These are phyloP conservation scores for Lathyrus sativus DNA, from an alignment of 306 rosid genomes.

Conservation along the genomic window DNA sequence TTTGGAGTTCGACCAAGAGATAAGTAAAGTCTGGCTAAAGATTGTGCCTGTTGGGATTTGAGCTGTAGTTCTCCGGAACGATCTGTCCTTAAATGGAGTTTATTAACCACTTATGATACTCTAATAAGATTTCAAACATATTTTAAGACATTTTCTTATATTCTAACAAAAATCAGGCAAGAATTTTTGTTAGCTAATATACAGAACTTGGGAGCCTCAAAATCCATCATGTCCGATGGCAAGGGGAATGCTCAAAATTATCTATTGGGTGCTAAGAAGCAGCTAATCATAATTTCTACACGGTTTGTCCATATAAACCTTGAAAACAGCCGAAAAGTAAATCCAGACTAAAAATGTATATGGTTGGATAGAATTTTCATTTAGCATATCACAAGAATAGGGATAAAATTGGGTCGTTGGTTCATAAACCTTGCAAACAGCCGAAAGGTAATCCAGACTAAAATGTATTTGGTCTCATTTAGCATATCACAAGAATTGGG, in stretches of 20 bases:
- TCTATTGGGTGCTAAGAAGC: not conserved
- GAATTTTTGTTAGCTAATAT: constrained; percentile 1
- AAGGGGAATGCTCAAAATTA: not conserved
- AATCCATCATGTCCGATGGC: not conserved
- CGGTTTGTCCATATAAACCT: not conserved
- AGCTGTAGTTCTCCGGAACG: not conserved
- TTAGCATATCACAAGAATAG: not conserved
- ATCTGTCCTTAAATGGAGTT: no score
- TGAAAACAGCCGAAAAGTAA: not conserved
- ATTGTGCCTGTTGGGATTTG: not conserved
- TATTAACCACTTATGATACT: no score
- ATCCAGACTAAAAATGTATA: not conserved
- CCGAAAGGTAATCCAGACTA: not conserved
- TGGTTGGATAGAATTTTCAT: not conserved
- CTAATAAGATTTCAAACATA: not conserved
- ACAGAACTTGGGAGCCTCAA: constrained; percentile 4
- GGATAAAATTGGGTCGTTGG: not conserved
- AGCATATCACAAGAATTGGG: not conserved
- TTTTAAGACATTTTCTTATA: not conserved
- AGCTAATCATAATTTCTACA: not conserved
- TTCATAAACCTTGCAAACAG: not conserved
- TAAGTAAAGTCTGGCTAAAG: not conserved
- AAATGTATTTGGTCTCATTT: not conserved
- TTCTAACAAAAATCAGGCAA: not conserved
- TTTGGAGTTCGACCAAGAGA: not conserved